Conservation (phyloP, 1,284 basidiomycete genomes). For the Puccinia coronata region DNA sequence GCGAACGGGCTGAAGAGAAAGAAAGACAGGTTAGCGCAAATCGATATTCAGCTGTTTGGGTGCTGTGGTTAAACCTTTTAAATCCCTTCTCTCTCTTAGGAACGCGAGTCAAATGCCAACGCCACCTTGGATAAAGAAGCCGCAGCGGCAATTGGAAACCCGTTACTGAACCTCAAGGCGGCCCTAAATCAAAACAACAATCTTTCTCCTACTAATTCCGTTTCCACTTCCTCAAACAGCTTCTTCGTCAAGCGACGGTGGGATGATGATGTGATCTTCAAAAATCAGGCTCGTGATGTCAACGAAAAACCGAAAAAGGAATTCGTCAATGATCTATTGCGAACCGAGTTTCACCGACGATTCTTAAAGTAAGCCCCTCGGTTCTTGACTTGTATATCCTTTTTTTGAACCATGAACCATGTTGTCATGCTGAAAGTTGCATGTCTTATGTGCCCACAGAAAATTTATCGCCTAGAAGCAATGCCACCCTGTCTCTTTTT, state of each 20-base stretch:
- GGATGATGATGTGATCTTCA: conserved; percentile 97
- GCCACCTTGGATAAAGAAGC: conserved; percentile 71
- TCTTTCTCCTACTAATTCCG: conserved; percentile 69
- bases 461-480: conserved; percentile 13
- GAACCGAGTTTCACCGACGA: conserved; percentile 68
- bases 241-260: conserved; percentile 90
- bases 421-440: not conserved
- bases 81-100: conserved; percentile 61
- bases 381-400: not conserved
- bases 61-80: conserved; percentile 22
- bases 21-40: conserved; percentile 62
- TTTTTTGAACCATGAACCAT: not conserved
- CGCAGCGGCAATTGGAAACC: conserved; percentile 81
- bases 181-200: conserved; percentile 73
- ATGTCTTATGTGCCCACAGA: not conserved
- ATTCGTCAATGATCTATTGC: conserved; percentile 87
- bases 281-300: conserved; percentile 82
- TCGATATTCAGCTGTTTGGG: not conserved
- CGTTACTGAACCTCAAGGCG: conserved; percentile 80
- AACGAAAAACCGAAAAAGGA: conserved; percentile 68
- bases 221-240: conserved; percentile 61
- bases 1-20: conserved; percentile 88
- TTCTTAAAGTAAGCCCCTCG: conserved; percentile 33
- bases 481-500: not conserved
- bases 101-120: conserved; percentile 71